These are phyloP conservation scores for Aspergillus piperis DNA, from an alignment of 2,329 filamentous ascomycete species.

Conservation along the genomic window DNA sequence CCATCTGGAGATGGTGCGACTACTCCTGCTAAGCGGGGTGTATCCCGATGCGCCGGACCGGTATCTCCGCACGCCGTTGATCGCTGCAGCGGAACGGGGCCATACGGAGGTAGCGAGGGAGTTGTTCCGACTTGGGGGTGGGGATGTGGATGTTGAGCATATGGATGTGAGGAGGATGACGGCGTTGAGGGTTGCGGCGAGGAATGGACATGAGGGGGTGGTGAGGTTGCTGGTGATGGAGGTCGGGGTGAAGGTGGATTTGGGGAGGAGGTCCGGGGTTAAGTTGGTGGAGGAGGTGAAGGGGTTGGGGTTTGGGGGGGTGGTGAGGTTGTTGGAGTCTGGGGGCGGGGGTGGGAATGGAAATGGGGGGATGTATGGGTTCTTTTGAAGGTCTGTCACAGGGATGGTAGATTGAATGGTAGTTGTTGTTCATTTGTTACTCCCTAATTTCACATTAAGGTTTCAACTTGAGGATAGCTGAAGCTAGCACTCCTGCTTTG, in stretches of 20 bases:
- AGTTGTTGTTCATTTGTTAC: slow-evolving; percentile 14
- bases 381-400: too few relatives aligned
- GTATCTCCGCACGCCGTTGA: background rate
- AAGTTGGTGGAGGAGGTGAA: background rate
- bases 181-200: background rate
- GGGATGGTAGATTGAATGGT: too few relatives aligned
- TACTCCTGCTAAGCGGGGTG: background rate
- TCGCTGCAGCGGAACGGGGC: too few relatives aligned
- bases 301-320: too few relatives aligned
- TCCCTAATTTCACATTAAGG: slow-evolving; percentile 33
- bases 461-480: slow-evolving; percentile 24
- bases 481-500: slow-evolving; percentile 19
- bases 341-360: too few relatives aligned
- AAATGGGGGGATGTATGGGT: too few relatives aligned
- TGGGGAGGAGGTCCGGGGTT: background rate
- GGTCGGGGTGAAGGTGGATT: background rate
- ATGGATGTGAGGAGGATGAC: too few relatives aligned
- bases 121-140: too few relatives aligned
- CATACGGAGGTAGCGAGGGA: too few relatives aligned
- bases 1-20: background rate
- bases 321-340: too few relatives aligned
- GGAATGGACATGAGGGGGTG: background rate
- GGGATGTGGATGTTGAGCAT: too few relatives aligned
- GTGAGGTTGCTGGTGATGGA: background rate
- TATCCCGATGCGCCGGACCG: background rate